phyloP scores from a whole-genome alignment of 116 monocot genomes.

The Trichopus zeylanicus region DNA sequence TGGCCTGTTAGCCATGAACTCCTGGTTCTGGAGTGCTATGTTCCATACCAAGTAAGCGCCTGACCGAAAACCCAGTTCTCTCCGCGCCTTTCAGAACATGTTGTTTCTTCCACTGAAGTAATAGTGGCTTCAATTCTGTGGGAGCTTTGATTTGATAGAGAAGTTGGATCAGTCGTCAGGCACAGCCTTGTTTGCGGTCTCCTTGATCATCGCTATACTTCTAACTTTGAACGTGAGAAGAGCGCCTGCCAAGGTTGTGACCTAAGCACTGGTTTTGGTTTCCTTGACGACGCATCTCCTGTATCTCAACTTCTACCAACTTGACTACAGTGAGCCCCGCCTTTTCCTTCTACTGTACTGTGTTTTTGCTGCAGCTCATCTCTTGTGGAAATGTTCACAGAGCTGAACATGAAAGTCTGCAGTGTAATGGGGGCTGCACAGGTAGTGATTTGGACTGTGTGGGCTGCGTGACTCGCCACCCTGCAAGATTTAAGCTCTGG shows the following conservation, averaged over 20 bases:
- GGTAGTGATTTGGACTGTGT: slow-evolving; percentile 71
- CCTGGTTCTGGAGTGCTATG: slow-evolving; percentile 83
- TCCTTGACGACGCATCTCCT: slow-evolving; percentile 78
- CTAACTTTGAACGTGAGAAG: slow-evolving; percentile 62
- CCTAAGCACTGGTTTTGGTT: slow-evolving; percentile 66
- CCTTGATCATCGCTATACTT: slow-evolving; percentile 52
- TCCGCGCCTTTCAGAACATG: no score
- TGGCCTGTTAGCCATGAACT: slow-evolving; percentile 73
- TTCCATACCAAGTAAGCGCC: slow-evolving; percentile 46
- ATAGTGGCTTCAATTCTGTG: slow-evolving; percentile 8
- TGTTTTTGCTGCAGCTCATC: no score
- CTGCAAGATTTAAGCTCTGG: slow-evolving; percentile 69
- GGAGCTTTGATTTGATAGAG: slow-evolving; percentile 61
- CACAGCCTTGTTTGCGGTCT: slow-evolving; percentile 62
- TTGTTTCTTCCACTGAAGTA: no score
- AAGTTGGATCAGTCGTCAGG: slow-evolving; percentile 60
- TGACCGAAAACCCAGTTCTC: no score
- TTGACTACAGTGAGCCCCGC: slow-evolving; percentile 61
- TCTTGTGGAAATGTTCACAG: slow-evolving; percentile 16
- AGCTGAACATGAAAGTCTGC: slow-evolving; percentile 87
- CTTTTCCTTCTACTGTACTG: background rate
- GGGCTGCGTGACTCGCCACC: slow-evolving; percentile 60
- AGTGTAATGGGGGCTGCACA: slow-evolving; percentile 44
- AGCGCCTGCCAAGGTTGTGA: slow-evolving; percentile 72
- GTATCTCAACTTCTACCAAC: slow-evolving; percentile 71